Conservation (phyloP, 352 stramenopile genomes). For the Phytopythium delawarense region DNA sequence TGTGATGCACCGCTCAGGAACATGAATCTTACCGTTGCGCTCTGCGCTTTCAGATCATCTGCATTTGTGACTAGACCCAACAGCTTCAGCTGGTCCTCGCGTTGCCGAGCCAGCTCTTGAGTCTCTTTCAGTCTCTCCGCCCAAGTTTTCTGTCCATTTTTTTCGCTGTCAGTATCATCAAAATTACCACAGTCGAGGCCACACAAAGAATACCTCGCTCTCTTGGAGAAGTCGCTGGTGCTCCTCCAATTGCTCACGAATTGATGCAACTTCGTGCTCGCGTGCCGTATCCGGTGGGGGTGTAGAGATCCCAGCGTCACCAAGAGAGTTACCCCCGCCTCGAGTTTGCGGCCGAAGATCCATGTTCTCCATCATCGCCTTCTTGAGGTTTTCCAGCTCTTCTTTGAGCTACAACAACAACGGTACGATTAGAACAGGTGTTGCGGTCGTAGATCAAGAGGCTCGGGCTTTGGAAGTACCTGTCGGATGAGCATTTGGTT, state of each 20-base stretch:
- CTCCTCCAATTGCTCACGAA: constrained; percentile 74
- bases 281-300: constrained; percentile 37
- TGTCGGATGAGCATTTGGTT: constrained; percentile 85
- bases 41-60: constrained; percentile 53
- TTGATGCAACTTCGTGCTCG: constrained; percentile 51
- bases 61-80: constrained; percentile 57
- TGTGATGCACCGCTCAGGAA: neutral
- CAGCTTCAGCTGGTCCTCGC: constrained; percentile 74
- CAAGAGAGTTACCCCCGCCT: constrained; percentile 17
- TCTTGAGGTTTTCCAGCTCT: constrained; percentile 62
- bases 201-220: constrained; percentile 45
- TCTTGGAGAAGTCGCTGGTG: constrained; percentile 70
- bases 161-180: neutral
- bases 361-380: constrained; percentile 68
- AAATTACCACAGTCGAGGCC: no score
- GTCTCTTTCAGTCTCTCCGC: constrained; percentile 74
- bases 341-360: constrained; percentile 48
- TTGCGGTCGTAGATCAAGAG: neutral
- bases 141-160: constrained; percentile 60
- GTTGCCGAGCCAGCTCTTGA: constrained; percentile 74
- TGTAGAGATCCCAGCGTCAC: constrained; percentile 16
- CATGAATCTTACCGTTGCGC: constrained; percentile 25
- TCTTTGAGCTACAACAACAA: constrained; percentile 56
- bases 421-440: neutral
- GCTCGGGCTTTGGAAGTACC: constrained; percentile 13